Evolutionary conservation across 768 basidiomycete genomes (phyloP), one percentile per base, ranked within the genome.

Genomic region (Pleurotus citrinopileatus): DNA sequence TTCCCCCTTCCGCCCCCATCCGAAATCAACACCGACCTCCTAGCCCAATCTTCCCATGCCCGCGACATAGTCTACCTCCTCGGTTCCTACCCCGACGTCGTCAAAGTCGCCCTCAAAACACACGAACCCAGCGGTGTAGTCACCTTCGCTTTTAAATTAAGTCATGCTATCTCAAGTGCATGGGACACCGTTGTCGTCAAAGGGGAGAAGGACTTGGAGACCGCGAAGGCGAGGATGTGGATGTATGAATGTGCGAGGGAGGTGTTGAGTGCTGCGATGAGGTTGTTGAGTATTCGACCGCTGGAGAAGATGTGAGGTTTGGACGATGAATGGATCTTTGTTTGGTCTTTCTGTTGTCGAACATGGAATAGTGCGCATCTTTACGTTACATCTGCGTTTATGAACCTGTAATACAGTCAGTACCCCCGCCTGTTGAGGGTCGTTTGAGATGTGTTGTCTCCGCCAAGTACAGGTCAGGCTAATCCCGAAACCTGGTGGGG

Each of bases 61-160:
- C 80, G 92, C 43, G 92, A 95, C 53, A 91, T 97, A 63, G 78
- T 83, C 19, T 85, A 91, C 73, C 75, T 95, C n/a, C 79, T 97
- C 38, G 89, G 91, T 3, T 78, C 85, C 22, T 98, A 97, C 75
- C 95, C 95, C 1, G 91, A 94, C 61, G 87, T 94, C 23, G 91
- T 98, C 42, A 85, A 86, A 62, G 85, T 83, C 1, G 95, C 96
- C 9, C 70, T 94, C 64, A 84, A 84, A 69, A 87, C 83, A 17
- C 86, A 88, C 60, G 94, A 98, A 70, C 93, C 96, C 6, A 90
- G 89, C 56, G 89, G 89, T 0, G 82, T 99, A 8, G 94, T 97
- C 57, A 95, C 92, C 4, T 99, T 85, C 66, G 84, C 84, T 42
- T 95, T 97, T 75, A 80, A 83, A 60, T 76, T 98, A 28, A 83